Evolutionary conservation across 108 stramenopile genomes (phyloP), one percentile per base, ranked within the genome.

Genomic region (Pseudonitzschia pungens): DNA sequence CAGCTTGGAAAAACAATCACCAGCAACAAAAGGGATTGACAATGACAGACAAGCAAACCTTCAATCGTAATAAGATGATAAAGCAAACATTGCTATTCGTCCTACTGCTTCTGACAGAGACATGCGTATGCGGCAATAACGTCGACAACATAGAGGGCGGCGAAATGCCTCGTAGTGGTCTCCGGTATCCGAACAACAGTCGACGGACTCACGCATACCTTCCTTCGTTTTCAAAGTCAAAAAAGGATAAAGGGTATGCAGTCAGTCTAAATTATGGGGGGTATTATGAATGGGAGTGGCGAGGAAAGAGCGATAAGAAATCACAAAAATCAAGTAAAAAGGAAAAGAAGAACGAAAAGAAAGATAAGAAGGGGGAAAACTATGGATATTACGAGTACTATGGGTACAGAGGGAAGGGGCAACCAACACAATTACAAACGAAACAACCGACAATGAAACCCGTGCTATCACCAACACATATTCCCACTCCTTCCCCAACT

Each of bases 331-430:
- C 43, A 48, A 11, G 45, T 12, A 48, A 48, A 48, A 48, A 48
- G 45, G 45, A 18, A 48, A 48, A 48, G 33, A 75, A 75, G 54
- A 42, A 44, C 43, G 68, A 31, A 0, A 64, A 54, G 51, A 69
- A 76, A 33, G 60, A 62, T 6, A 41, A 33, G 8, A 62, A 36
- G 68, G 60, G 33, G 69, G 52, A 21, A 57, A 36, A 65, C 52
- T 55, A 65, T n/a, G 72, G 45, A 48, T 48, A 48, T 12, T 48
- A 48, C 14, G 45, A 11, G 14, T 18, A 36, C 36, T 36, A 36
- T 36, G 36, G 54, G 40, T 21, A 43, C 44, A 7, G 36, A 36
- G 51, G 68, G 29, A 54, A 52, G 21, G 68, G 69, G 54, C 69
- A 32, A 53, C 44, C 66, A 28, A 21, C 44, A 50, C 43, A 45